Percentiles rank a stretch among this genome's conserved stretches.
phyloP scores from a whole-genome alignment of 1,139 yeast species.

The Geotrichum restrictum region DNA sequence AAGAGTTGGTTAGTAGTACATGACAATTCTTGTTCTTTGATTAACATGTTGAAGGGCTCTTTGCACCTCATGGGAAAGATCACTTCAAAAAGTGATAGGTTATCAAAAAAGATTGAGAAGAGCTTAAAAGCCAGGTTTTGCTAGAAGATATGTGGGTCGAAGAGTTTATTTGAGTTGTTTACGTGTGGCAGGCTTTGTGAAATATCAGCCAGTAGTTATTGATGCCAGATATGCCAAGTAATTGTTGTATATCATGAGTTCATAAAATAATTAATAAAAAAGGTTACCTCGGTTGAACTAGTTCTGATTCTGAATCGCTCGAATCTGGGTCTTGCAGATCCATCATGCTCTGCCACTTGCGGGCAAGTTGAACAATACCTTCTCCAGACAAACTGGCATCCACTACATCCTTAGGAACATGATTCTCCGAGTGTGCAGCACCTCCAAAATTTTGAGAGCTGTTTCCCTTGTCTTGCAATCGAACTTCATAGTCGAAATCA shows the following conservation, averaged over 20 bases:
- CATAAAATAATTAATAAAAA: too few relatives aligned
- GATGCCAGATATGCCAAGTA: too few relatives aligned
- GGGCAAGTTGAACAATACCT: constrained; percentile 33
- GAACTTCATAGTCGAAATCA: constrained; percentile 47
- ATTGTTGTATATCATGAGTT: too few relatives aligned
- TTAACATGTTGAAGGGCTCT: constrained; percentile 16
- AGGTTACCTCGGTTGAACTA: too few relatives aligned
- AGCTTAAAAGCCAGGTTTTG: background rate
- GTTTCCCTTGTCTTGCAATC: constrained; percentile 65
- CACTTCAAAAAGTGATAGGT: background rate
- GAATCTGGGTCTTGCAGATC: constrained; percentile 21
- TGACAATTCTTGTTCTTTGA: background rate
- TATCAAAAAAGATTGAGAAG: background rate
- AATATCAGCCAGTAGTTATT: too few relatives aligned
- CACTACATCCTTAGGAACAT: constrained; percentile 85
- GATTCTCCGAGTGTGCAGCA: constrained; percentile 82
- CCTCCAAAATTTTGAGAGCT: constrained; percentile 61
- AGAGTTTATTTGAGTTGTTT: background rate
- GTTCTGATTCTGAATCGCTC: constrained; percentile 7
- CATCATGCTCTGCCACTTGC: constrained; percentile 29
- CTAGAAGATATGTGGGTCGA: background rate
- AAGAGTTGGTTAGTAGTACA: constrained; percentile 34
- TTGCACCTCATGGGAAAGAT: constrained; percentile 21
- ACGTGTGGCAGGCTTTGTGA: too few relatives aligned
- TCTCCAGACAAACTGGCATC: constrained; percentile 65